Evolutionary conservation across 345 rosid genomes (phyloP).

Genomic region (Atalantia buxifolia): DNA sequence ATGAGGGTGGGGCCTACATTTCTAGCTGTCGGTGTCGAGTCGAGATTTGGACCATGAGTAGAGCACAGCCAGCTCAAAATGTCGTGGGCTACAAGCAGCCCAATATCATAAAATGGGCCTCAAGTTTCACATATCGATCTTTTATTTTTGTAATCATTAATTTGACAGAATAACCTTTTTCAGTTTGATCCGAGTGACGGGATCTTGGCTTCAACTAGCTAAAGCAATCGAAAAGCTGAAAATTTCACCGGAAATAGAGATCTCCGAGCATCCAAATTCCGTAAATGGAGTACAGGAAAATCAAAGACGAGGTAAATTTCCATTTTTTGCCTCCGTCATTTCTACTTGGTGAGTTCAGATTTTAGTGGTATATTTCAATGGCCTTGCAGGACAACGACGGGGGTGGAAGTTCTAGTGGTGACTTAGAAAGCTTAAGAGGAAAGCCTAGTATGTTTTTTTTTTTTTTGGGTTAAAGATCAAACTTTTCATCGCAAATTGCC

Average conservation of each 20-base stretch:
- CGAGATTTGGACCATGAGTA: not conserved
- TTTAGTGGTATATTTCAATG: not conserved
- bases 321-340: not conserved
- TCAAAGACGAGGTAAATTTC: conserved; percentile 64
- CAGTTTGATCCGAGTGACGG: not conserved
- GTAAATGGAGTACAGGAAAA: conserved; percentile 73
- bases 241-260: conserved; percentile 19
- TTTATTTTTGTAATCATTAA: not conserved
- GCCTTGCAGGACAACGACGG: conserved; percentile 40
- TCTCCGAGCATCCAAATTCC: conserved; percentile 19
- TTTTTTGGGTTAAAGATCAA: not conserved
- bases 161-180: not conserved
- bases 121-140: not conserved
- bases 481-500: not conserved
- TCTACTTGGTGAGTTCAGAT: not conserved
- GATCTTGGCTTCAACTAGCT: not conserved
- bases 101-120: not conserved
- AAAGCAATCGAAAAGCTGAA: not conserved
- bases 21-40: not conserved
- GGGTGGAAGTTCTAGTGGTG: conserved; percentile 19
- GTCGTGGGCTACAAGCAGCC: not conserved
- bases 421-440: conserved; percentile 41
- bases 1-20: not conserved
- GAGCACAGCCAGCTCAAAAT: not conserved
- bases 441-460: conserved; percentile 22